These are phyloP conservation scores for Plectranthus barbatus DNA, from an alignment of 257 asterid genomes.

Conservation along the genomic window DNA sequence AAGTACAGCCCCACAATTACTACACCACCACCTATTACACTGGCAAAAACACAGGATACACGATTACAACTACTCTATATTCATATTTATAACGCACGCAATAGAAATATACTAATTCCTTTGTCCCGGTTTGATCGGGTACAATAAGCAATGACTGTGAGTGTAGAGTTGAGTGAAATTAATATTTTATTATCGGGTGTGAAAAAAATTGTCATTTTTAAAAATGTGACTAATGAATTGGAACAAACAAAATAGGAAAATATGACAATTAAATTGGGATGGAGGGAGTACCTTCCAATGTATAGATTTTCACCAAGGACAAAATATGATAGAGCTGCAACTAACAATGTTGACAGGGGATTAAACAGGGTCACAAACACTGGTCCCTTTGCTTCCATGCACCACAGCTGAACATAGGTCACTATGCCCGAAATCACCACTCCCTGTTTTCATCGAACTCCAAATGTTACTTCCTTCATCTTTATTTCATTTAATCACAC, in stretches of 20 bases:
- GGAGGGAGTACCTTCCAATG: slow-evolving; percentile 68
- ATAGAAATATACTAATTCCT: background rate
- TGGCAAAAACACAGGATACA: slow-evolving; percentile 20
- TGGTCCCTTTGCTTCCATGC: slow-evolving; percentile 69
- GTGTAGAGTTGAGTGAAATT: no score
- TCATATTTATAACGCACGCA: no score
- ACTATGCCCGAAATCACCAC: slow-evolving; percentile 55
- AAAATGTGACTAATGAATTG: no score
- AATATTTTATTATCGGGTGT: no score
- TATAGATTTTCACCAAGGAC: slow-evolving; percentile 61
- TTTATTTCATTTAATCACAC: background rate
- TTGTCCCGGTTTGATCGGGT: no score
- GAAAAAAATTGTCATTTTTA: background rate
- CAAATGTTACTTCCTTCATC: background rate
- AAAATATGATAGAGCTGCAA: slow-evolving; percentile 47
- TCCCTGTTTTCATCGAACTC: slow-evolving; percentile 35
- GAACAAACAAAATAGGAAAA: no score
- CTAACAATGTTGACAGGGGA: slow-evolving; percentile 56
- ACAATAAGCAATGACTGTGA: no score
- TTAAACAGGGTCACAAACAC: slow-evolving; percentile 73
- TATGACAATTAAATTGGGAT: no score
- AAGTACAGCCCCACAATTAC: slow-evolving; percentile 55
- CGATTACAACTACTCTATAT: background rate
- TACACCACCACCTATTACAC: slow-evolving; percentile 52
- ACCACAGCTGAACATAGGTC: slow-evolving; percentile 48